Base-by-base conservation (phyloP, 1,284 basidiomycete genomes). In the Caloboletus inedulis region DNA sequence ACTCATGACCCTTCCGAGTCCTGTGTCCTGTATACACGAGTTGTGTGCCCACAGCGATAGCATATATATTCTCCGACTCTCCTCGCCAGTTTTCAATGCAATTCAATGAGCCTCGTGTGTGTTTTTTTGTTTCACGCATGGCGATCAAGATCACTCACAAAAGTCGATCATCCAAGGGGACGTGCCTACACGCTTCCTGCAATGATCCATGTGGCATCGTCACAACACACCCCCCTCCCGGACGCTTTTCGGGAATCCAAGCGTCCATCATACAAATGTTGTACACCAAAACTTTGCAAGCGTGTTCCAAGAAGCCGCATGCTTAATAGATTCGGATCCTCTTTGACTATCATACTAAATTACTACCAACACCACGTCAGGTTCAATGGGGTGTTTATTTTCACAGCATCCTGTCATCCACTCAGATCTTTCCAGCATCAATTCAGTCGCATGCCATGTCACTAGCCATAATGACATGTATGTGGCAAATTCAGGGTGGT, bases 1-100 rank as follows among this genome's bases (percentile, higher is more conserved):
- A 92, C 69, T 91, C 91, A 8, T 89, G 66, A 77, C 34, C 3
- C 23, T 23, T 23, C n/a, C n/a, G n/a, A n/a, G n/a, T n/a, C 23
- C 27, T 10, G 4, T 14, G 29, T 34, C 53, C 49, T 40, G 37
- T 27, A 23, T 29, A 51, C 52, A 58, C 51, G 62, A 36, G 43
- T 53, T 35, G 40, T 21, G 34, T 37, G 21, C 29, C 41, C 36
- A 49, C 57, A 27, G 14, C 23, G 16, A 7, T 55, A 52, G n/a
- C 47, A 48, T 47, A 37, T 44, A 46, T 39, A 30, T 44, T 46
- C 36, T 41, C 47, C 34, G 41, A 45, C 30, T 47, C 39, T 41
- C 37, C 35, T 57, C 36, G 52, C 62, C 45, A 50, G 23, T 7
- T 51, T 29, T 8, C 57, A 37, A 19, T 48, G 47, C 40, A 57